These are phyloP conservation scores for Chlorella sp. DNA, from an alignment of 139 green algal species.

Conservation along the genomic window DNA sequence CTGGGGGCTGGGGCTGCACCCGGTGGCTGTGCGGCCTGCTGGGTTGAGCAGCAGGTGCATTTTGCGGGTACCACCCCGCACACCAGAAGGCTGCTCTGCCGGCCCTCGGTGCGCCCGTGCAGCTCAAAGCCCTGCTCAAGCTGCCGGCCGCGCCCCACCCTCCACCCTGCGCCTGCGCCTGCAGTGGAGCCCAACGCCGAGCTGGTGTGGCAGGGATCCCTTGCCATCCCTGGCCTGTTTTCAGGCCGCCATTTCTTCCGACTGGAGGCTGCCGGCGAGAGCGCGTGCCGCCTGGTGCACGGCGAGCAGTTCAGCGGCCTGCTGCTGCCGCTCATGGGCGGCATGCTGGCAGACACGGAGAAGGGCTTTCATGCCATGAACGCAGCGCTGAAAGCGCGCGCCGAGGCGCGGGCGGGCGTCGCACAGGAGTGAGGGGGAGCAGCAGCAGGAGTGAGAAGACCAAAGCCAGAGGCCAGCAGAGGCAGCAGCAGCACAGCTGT, in stretches of 20 bases:
- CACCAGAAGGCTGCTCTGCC: too few species aligned
- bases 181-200: background rate
- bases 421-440: too few species aligned
- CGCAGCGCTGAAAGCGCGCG: background rate
- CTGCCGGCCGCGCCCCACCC: too few species aligned
- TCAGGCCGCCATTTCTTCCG: conserved; percentile 4
- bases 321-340: background rate
- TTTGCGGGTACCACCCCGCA: background rate
- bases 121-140: too few species aligned
- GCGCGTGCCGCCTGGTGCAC: background rate
- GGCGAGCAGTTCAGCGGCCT: conserved; percentile 17
- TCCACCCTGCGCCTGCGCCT: background rate
- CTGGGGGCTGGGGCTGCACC: background rate
- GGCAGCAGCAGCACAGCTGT: too few species aligned
- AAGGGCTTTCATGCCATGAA: conserved; percentile 21
- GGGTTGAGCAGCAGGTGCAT: background rate
- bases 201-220: background rate
- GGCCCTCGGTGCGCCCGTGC: too few species aligned
- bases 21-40: background rate
- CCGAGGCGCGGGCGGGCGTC: too few species aligned
- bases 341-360: conserved; percentile 13
- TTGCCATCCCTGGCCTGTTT: conserved; percentile 21
- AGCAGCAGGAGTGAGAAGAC: too few species aligned
- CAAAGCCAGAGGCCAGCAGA: too few species aligned
- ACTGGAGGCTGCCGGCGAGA: background rate